These are phyloP conservation scores for Aureobasidium mangrovei DNA, from an alignment of 2,329 filamentous ascomycete genomes.

Conservation along the genomic window DNA sequence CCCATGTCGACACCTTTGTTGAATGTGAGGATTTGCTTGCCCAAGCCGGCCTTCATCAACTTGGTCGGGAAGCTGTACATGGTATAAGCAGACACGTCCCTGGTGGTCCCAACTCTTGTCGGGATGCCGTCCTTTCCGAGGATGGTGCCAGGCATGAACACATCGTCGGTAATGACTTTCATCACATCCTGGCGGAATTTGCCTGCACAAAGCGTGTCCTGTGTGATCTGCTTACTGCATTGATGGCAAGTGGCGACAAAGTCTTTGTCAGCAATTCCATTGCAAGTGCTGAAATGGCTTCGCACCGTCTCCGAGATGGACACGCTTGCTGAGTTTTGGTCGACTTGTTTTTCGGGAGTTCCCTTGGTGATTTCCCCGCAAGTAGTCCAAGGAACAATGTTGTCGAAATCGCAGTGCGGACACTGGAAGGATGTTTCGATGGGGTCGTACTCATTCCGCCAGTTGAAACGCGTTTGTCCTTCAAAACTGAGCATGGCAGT, in stretches of 20 bases:
- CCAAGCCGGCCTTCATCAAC: slow-evolving; percentile 39
- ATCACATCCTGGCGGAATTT: slow-evolving; percentile 54
- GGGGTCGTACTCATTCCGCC: slow-evolving; percentile 52
- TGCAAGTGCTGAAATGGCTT: slow-evolving; percentile 29
- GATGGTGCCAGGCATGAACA: slow-evolving; percentile 61
- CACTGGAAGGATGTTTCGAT: slow-evolving; percentile 45
- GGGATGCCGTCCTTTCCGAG: slow-evolving; percentile 45
- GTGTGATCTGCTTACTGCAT: slow-evolving; percentile 46
- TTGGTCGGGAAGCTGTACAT: slow-evolving; percentile 17
- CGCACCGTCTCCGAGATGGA: not conserved
- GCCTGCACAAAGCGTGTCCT: slow-evolving; percentile 50
- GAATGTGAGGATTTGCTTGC: slow-evolving; percentile 29
- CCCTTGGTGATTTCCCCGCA: slow-evolving; percentile 6
- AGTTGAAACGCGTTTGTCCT: slow-evolving; percentile 41
- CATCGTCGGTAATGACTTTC: slow-evolving; percentile 36
- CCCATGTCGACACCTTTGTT: slow-evolving; percentile 20
- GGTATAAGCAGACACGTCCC: slow-evolving; percentile 13
- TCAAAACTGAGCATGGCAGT: slow-evolving; percentile 42
- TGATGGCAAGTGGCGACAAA: slow-evolving; percentile 43
- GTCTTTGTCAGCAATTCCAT: slow-evolving; percentile 52
- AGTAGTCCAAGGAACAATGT: slow-evolving; percentile 53
- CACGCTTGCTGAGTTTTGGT: not conserved
- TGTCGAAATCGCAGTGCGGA: slow-evolving; percentile 40
- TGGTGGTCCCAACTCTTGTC: slow-evolving; percentile 23
- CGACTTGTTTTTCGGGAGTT: not conserved